These are phyloP conservation scores for Ogataea neopini DNA, from an alignment of 805 yeast species.

Conservation along the genomic window DNA sequence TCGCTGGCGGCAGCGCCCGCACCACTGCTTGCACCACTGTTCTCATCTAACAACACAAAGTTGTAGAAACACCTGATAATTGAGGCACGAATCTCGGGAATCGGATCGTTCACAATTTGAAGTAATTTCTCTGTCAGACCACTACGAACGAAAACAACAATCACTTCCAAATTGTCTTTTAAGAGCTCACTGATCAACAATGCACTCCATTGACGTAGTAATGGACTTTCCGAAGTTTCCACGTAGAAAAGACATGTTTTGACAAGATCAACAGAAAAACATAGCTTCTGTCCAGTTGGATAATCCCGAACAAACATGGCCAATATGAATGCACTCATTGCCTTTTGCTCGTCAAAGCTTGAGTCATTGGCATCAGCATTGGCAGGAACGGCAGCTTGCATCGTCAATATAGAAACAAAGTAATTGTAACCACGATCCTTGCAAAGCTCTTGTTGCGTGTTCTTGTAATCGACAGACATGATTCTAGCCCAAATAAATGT, in stretches of 20 bases:
- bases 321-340: slow-evolving; percentile 91
- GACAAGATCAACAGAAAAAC: slow-evolving; percentile 73
- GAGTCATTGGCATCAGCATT: slow-evolving; percentile 35
- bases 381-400: slow-evolving; percentile 22
- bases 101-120: slow-evolving; percentile 74
- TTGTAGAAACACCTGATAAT: slow-evolving; percentile 71
- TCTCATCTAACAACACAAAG: slow-evolving; percentile 51
- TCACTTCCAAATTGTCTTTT: slow-evolving; percentile 71
- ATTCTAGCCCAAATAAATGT: slow-evolving; percentile 98
- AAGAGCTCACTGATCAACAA: slow-evolving; percentile 76
- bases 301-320: slow-evolving; percentile 82
- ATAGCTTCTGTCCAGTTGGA: slow-evolving; percentile 74
- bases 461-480: slow-evolving; percentile 89
- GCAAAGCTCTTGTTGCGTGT: slow-evolving; percentile 88
- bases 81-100: slow-evolving; percentile 93
- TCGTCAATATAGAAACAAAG: slow-evolving; percentile 74
- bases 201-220: slow-evolving; percentile 90
- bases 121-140: slow-evolving; percentile 59
- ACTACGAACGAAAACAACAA: slow-evolving; percentile 65
- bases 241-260: slow-evolving; percentile 65
- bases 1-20: slow-evolving; percentile 34
- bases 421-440: slow-evolving; percentile 90
- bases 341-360: slow-evolving; percentile 81
- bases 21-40: slow-evolving; percentile 13
- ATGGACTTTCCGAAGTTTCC: slow-evolving; percentile 75